phyloP scores from a whole-genome alignment of 1,139 yeast species.

The Blastobotrys serpentis region DNA sequence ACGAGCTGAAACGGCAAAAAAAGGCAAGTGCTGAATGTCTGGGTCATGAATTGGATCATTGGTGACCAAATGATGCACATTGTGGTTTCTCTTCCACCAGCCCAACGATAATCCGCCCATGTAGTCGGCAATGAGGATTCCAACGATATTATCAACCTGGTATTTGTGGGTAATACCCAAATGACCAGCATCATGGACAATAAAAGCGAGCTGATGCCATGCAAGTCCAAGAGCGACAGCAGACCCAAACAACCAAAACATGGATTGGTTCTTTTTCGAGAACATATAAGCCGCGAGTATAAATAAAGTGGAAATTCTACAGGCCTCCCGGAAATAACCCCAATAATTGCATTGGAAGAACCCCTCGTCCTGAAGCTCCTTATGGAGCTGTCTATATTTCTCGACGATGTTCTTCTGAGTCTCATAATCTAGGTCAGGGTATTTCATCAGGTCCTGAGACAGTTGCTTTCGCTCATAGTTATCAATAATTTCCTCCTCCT shows the following conservation, averaged over 20 bases:
- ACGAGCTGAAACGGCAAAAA: conserved; percentile 78
- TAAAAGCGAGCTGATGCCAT: conserved; percentile 89
- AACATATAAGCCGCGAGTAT: conserved; percentile 52
- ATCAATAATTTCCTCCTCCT: conserved; percentile 55
- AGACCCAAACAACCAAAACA: conserved; percentile 48
- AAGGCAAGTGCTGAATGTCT: conserved; percentile 89
- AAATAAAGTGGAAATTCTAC: conserved; percentile 58
- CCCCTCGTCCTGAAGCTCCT: conserved; percentile 54
- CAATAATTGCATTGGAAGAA: conserved; percentile 71
- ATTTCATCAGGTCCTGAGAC: conserved; percentile 50
- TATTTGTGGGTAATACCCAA: conserved; percentile 78
- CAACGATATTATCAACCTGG: conserved; percentile 72
- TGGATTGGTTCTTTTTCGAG: conserved; percentile 23
- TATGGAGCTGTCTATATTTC: conserved; percentile 62
- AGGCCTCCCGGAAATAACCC: conserved; percentile 64
- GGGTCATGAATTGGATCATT: conserved; percentile 94
- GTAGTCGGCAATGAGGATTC: conserved; percentile 71
- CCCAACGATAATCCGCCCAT: conserved; percentile 87
- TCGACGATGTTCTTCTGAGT: conserved; percentile 60
- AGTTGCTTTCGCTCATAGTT: conserved; percentile 58
- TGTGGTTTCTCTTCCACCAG: conserved; percentile 94
- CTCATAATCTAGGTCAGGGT: conserved; percentile 65
- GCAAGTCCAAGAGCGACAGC: conserved; percentile 70
- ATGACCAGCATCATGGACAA: conserved; percentile 91
- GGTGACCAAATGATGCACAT: conserved; percentile 83